phyloP scores from a whole-genome alignment of 2,329 filamentous ascomycete genomes.

The Ascochyta pisi region DNA sequence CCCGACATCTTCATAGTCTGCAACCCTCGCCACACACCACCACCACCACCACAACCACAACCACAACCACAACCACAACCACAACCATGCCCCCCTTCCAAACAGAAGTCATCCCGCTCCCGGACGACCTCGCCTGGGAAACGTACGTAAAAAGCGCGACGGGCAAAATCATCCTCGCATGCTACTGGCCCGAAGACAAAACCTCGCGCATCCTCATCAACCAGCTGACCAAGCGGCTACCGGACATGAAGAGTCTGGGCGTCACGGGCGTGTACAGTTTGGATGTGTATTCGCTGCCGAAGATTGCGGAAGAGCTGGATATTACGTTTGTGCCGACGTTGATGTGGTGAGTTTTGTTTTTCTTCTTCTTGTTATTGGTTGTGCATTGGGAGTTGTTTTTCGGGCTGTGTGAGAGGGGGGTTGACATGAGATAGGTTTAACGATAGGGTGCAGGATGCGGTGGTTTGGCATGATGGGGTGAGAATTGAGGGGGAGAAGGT shows the following conservation, averaged over 20 bases:
- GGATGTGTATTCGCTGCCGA: conserved; percentile 33
- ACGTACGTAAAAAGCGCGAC: conserved; percentile 24
- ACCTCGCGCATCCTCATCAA: conserved; percentile 24
- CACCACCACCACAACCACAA: no score
- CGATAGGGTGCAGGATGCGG: conserved; percentile 28
- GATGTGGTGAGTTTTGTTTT: conserved; percentile 25
- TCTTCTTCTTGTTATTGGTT: background rate
- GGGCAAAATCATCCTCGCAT: conserved; percentile 29
- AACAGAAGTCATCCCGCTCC: conserved; percentile 16
- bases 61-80: background rate
- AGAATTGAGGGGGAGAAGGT: conserved; percentile 33
- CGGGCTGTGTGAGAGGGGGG: background rate
- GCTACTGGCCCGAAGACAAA: conserved; percentile 32
- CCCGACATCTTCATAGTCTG: no score
- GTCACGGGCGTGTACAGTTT: conserved; percentile 32
- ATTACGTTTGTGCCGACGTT: conserved; percentile 33
- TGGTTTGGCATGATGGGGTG: conserved; percentile 36
- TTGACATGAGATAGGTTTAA: conserved; percentile 17
- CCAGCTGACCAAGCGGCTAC: conserved; percentile 24
- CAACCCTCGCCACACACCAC: background rate
- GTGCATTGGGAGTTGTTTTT: background rate
- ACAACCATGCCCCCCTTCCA: conserved; percentile 18
- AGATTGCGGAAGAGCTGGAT: conserved; percentile 28
- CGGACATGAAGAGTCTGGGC: conserved; percentile 19
- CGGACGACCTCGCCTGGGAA: conserved; percentile 25